phyloP scores from a whole-genome alignment of 2,329 filamentous ascomycete genomes.

The Aureobasidium sp. region DNA sequence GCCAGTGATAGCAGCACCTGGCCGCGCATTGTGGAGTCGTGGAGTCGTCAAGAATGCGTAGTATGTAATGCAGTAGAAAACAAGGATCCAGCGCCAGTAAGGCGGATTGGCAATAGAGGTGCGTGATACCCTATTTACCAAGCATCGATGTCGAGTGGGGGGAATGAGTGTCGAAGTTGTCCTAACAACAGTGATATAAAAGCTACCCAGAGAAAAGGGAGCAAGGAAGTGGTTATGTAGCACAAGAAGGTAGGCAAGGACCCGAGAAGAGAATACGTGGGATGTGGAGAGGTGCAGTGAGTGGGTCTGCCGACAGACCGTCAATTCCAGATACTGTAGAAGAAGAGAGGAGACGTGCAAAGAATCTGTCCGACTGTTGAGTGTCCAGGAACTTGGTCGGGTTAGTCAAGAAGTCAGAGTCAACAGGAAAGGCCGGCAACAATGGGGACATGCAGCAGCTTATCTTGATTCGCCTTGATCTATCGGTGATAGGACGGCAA shows the following conservation, averaged over 20 bases:
- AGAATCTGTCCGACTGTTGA: background rate
- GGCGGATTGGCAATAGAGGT: background rate
- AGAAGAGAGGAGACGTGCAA: background rate
- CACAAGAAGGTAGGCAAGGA: slow-evolving; percentile 12
- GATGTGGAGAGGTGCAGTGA: slow-evolving; percentile 4
- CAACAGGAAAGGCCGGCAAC: slow-evolving; percentile 3
- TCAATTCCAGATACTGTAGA: background rate
- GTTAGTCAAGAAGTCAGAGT: slow-evolving; percentile 2
- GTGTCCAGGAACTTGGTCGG: background rate
- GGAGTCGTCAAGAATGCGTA: background rate
- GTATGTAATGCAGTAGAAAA: background rate
- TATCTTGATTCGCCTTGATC: slow-evolving; percentile 1
- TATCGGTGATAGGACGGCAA: slow-evolving; percentile 8
- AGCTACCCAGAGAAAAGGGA: background rate
- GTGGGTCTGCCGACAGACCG: slow-evolving; percentile 1
- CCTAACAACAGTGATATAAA: background rate
- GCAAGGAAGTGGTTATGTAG: slow-evolving; percentile 7
- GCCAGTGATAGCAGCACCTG: slow-evolving; percentile 6
- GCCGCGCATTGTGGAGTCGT: slow-evolving; percentile 12
- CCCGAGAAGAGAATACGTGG: background rate
- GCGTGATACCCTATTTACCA: background rate
- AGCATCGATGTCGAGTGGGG: background rate
- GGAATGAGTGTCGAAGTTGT: background rate
- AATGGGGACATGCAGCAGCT: slow-evolving; percentile 1
- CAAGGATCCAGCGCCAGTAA: slow-evolving; percentile 3